These are phyloP conservation scores for Dothistroma septosporum DNA, from an alignment of 2,329 filamentous ascomycete genomes.

Conservation along the genomic window DNA sequence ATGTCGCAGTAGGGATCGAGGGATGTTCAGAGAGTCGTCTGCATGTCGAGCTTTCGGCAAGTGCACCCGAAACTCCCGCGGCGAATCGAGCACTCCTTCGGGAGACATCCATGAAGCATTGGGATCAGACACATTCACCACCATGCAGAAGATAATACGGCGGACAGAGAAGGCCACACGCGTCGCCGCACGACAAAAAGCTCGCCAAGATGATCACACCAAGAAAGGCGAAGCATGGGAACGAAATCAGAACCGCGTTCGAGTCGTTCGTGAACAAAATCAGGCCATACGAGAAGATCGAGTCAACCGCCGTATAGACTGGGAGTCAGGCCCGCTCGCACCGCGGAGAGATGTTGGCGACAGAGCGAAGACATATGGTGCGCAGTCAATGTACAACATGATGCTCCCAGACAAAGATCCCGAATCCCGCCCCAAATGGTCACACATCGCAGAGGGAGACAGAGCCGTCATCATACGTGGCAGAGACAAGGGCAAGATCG, in stretches of 20 bases:
- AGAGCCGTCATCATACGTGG: slow-evolving; percentile 78
- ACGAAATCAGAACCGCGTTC: slow-evolving; percentile 26
- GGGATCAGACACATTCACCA: slow-evolving; percentile 2
- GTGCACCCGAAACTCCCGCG: not conserved
- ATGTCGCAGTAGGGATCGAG: not conserved
- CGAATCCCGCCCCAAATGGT: slow-evolving; percentile 25
- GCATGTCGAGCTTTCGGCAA: not conserved
- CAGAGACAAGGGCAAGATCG: slow-evolving; percentile 77
- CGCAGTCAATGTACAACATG: slow-evolving; percentile 30
- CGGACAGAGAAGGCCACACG: slow-evolving; percentile 14
- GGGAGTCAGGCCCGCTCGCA: slow-evolving; percentile 70
- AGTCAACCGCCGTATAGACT: slow-evolving; percentile 65
- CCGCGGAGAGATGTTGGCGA: slow-evolving; percentile 69
- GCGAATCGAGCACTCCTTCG: not conserved
- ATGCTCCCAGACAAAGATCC: slow-evolving; percentile 28
- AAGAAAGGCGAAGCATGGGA: slow-evolving; percentile 30
- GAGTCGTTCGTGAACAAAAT: slow-evolving; percentile 25
- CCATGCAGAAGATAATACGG: slow-evolving; percentile 19
- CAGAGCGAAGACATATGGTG: slow-evolving; percentile 56
- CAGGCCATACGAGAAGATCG: slow-evolving; percentile 47
- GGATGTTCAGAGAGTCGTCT: slow-evolving; percentile 2
- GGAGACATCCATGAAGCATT: slow-evolving; percentile 1
- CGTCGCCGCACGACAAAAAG: slow-evolving; percentile 8
- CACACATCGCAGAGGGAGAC: slow-evolving; percentile 55
- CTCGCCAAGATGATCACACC: slow-evolving; percentile 7